A percentile compares a stretch with the other conserved stretches of the same genome.
phyloP scores from a whole-genome alignment of 2,329 filamentous ascomycete species.

The Pseudocercospora crystallina region DNA sequence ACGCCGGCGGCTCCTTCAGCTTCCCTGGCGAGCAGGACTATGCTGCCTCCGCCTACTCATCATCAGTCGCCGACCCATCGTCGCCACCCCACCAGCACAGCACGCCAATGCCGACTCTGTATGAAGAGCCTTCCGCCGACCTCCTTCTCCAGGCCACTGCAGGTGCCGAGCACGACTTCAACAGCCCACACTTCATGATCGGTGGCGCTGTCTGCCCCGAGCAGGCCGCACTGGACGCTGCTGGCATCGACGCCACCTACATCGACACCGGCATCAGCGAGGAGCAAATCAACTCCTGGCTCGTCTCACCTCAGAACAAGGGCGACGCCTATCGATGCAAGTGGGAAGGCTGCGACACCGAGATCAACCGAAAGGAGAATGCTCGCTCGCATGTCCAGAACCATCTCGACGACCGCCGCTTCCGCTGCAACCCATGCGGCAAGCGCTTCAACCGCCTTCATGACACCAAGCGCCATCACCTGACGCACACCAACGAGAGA shows the following conservation, averaged over 20 bases:
- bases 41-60: slow-evolving; percentile 51
- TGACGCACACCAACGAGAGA: slow-evolving; percentile 95
- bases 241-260: slow-evolving; percentile 55
- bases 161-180: slow-evolving; percentile 32
- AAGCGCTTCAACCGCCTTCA: slow-evolving; percentile 98
- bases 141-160: slow-evolving; percentile 31
- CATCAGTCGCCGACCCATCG: slow-evolving; percentile 48
- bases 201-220: slow-evolving; percentile 34
- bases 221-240: slow-evolving; percentile 46
- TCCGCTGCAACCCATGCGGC: slow-evolving; percentile 85
- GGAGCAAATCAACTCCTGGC: slow-evolving; percentile 64
- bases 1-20: slow-evolving; percentile 34
- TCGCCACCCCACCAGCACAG: slow-evolving; percentile 41
- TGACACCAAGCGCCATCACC: slow-evolving; percentile 93
- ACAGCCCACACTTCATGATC: slow-evolving; percentile 33
- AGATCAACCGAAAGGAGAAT: slow-evolving; percentile 96
- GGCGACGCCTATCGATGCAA: slow-evolving; percentile 51
- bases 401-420: slow-evolving; percentile 93
- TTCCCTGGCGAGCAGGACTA: slow-evolving; percentile 45
- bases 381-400: slow-evolving; percentile 99
- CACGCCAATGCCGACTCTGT: slow-evolving; percentile 39
- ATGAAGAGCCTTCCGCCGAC: slow-evolving; percentile 32
- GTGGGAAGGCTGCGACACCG: slow-evolving; percentile 74
- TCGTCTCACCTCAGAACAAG: slow-evolving; percentile 46
- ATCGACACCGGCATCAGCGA: slow-evolving; percentile 81